Conservation (phyloP, 768 basidiomycete genomes). For the Coprinopsis strossmayeri region DNA sequence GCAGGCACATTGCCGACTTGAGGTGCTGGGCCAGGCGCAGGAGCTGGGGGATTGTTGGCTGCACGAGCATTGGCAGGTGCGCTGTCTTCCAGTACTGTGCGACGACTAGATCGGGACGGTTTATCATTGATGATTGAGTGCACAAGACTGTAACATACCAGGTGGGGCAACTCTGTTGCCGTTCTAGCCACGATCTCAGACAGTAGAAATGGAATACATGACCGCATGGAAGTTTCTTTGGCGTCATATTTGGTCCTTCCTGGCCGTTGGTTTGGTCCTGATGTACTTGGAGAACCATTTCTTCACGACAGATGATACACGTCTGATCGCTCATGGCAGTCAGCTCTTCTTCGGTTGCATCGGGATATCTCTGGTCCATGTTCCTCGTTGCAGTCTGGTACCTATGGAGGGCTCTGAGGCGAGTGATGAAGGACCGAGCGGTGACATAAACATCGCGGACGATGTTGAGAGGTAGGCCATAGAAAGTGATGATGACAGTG, state of each 20-base stretch:
- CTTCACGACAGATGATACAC: conserved; percentile 98
- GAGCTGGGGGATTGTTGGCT: conserved; percentile 17
- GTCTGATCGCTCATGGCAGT: conserved; percentile 77
- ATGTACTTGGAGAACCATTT: conserved; percentile 56
- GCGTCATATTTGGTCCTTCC: conserved; percentile 89
- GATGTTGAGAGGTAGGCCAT: conserved; percentile 94
- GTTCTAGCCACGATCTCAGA: conserved; percentile 93
- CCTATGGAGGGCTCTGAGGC: conserved; percentile 81
- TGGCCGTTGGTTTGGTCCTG: conserved; percentile 23
- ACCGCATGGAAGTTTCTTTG: conserved; percentile 94
- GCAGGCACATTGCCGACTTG: conserved; percentile 23
- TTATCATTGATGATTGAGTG: conserved; percentile 7
- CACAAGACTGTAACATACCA: conserved; percentile 53
- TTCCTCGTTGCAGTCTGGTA: conserved; percentile 93
- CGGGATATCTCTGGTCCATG: conserved; percentile 94
- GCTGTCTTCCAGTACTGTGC: conserved; percentile 62
- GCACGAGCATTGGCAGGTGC: conserved; percentile 24
- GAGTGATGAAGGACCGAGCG: conserved; percentile 83
- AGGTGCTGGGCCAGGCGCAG: conserved; percentile 17
- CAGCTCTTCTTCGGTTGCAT: conserved; percentile 85
- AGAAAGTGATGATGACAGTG: conserved; percentile 87
- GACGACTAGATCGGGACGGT: no score
- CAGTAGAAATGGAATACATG: conserved; percentile 99
- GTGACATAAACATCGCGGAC: conserved; percentile 97
- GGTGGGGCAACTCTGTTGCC: conserved; percentile 98